A percentile compares a stretch with the other conserved stretches of the same genome.
phyloP scores from a whole-genome alignment of 1,284 basidiomycete genomes.

The Ustilago lituana region DNA sequence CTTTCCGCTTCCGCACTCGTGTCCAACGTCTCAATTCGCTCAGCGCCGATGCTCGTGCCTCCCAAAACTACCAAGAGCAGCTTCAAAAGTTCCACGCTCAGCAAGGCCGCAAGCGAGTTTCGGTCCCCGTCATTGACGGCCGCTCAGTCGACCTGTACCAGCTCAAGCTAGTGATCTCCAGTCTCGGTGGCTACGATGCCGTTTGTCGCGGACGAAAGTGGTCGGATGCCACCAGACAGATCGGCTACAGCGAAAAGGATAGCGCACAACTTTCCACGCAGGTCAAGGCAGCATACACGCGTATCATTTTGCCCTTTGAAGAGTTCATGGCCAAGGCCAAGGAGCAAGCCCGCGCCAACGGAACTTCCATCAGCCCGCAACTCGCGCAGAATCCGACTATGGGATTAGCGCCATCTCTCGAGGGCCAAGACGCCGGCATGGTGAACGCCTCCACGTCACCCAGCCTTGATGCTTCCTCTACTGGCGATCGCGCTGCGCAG shows the following conservation, averaged over 20 bases:
- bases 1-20: constrained; percentile 92
- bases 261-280: constrained; percentile 81
- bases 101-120: constrained; percentile 75
- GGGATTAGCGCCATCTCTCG: constrained; percentile 4
- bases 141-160: constrained; percentile 91
- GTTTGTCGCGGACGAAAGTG: constrained; percentile 84
- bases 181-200: constrained; percentile 82
- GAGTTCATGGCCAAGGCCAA: constrained; percentile 75
- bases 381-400: constrained; percentile 28
- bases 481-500: constrained; percentile 3
- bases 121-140: constrained; percentile 90
- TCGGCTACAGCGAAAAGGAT: constrained; percentile 76
- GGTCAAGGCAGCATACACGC: constrained; percentile 86
- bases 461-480: constrained; percentile 21
- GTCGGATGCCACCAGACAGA: constrained; percentile 80
- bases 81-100: constrained; percentile 75
- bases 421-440: constrained; percentile 10
- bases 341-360: constrained; percentile 50
- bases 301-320: constrained; percentile 93
- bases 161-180: constrained; percentile 88
- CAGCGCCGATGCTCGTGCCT: constrained; percentile 94
- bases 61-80: constrained; percentile 96
- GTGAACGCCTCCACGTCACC: constrained; percentile 30
- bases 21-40: constrained; percentile 95
- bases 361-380: constrained; percentile 22